Evolutionary conservation across 441 rosid genomes (phyloP), one percentile per base, ranked within the genome.

Genomic region (Hypseocharis bilobata): DNA sequence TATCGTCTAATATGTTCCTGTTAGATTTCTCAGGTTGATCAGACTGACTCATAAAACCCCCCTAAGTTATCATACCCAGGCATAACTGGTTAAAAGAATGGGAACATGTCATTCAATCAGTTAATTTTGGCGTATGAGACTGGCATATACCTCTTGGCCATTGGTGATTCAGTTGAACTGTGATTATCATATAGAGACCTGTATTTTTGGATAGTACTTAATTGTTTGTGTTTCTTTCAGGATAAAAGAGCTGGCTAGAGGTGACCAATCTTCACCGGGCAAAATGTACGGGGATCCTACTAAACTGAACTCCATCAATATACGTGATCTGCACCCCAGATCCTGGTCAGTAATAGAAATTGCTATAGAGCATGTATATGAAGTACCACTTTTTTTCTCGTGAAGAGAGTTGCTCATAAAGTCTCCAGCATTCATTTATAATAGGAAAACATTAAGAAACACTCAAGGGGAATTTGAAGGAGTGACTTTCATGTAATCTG

Each of bases 241-340:
- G 79, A 77, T 84, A 61, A 81, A 77, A 52, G 83, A 82, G 69
- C 77, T 84, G 45, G 78, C 69, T 65, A 58, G 68, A 45, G 69
- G 74, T 38, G 66, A 72, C 28, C 69, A 56, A 40, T 63, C 78
- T 65, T 68, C 77, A 20, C 32, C 5, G 16, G 27, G 70, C 65
- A 72, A 74, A 72, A 62, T 76, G 63, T 78, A 77, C 57, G 86
- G 88, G 11, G 82, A 82, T 70, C 81, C 81, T 56, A 25, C 72
- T 60, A 36, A 23, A 68, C 61, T 84, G 63, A 63, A 72, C 72
- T 70, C 81, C 23, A 58, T 70, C 57, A 72, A 75, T 67, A 60
- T 82, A 1, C 62, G 27, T 64, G 85, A 82, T 65, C 71, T 84
- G 65, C 83, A 84, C 74, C 79, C 84, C 20, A 72, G 62, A 66